phyloP scores from a whole-genome alignment of 371 early-diverging fungal species.

The Mortierella sp. region DNA sequence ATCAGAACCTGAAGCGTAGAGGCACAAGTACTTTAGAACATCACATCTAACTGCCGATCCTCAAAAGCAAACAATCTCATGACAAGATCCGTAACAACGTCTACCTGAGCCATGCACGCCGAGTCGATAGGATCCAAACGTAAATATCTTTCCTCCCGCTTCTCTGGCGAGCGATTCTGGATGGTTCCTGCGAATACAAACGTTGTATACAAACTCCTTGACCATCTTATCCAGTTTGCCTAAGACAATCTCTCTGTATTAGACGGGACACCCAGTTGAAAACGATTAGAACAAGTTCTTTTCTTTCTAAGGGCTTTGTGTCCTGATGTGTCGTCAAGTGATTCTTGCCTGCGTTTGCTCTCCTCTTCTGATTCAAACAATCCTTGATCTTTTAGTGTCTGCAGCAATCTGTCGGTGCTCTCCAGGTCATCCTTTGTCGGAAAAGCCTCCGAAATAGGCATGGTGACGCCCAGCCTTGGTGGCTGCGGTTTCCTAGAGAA shows the following conservation, averaged over 20 bases:
- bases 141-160: constrained; percentile 98
- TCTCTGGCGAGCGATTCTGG: constrained; percentile 86
- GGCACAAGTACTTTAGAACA: not conserved
- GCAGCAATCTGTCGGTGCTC: constrained; percentile 70
- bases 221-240: constrained; percentile 88
- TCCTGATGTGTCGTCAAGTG: no score
- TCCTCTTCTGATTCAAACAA: constrained; percentile 86
- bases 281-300: no score
- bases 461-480: constrained; percentile 65
- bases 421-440: constrained; percentile 72
- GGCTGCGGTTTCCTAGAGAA: not conserved
- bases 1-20: constrained; percentile 84
- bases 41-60: not conserved
- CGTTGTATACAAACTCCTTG: constrained; percentile 90
- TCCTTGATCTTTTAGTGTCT: constrained; percentile 72
- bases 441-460: constrained; percentile 62
- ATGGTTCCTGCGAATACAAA: constrained; percentile 73
- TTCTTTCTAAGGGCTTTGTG: no score
- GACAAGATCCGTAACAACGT: not conserved
- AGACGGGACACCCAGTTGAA: no score
- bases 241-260: constrained; percentile 88
- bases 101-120: constrained; percentile 97
- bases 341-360: constrained; percentile 61
- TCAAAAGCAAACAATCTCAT: not conserved
- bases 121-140: constrained; percentile 98